phyloP scores from a whole-genome alignment of 2,329 filamentous ascomycete genomes.

The Zymoseptoria ardabiliae region DNA sequence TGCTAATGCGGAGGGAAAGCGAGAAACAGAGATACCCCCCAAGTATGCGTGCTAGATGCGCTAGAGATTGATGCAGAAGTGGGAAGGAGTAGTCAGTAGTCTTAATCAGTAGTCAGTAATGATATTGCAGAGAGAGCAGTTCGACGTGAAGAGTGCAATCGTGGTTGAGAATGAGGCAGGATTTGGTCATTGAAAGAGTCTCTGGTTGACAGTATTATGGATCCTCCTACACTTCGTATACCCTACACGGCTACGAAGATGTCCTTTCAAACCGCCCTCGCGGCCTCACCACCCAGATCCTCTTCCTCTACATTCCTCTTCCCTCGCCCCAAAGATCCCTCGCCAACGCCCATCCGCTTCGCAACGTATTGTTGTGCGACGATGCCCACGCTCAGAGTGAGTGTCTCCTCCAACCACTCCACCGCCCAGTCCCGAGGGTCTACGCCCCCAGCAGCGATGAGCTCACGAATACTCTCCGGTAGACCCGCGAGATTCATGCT shows the following conservation, averaged over 20 bases:
- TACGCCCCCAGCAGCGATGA: slow-evolving; percentile 65
- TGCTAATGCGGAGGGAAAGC: too few species aligned
- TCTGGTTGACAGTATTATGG: not conserved
- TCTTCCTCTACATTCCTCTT: slow-evolving; percentile 49
- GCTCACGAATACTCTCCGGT: slow-evolving; percentile 80
- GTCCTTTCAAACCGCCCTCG: slow-evolving; percentile 41
- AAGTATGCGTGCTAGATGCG: too few species aligned
- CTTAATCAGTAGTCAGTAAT: too few species aligned
- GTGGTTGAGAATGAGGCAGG: too few species aligned
- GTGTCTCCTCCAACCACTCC: slow-evolving; percentile 89
- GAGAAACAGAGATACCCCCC: too few species aligned
- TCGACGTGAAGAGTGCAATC: too few species aligned
- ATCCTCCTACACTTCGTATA: not conserved
- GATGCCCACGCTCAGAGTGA: slow-evolving; percentile 70
- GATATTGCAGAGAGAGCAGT: too few species aligned
- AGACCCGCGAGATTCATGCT: slow-evolving; percentile 37
- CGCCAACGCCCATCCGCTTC: slow-evolving; percentile 88
- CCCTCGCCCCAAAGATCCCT: slow-evolving; percentile 58
- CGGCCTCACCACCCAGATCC: slow-evolving; percentile 52
- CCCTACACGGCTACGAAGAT: too few species aligned
- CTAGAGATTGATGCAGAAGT: too few species aligned
- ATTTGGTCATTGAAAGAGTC: not conserved
- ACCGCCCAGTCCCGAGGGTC: slow-evolving; percentile 96
- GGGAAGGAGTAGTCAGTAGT: too few species aligned
- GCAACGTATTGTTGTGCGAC: slow-evolving; percentile 95